phyloP scores from a whole-genome alignment of 768 basidiomycete species.

The Macrolepiota fuliginosa region DNA sequence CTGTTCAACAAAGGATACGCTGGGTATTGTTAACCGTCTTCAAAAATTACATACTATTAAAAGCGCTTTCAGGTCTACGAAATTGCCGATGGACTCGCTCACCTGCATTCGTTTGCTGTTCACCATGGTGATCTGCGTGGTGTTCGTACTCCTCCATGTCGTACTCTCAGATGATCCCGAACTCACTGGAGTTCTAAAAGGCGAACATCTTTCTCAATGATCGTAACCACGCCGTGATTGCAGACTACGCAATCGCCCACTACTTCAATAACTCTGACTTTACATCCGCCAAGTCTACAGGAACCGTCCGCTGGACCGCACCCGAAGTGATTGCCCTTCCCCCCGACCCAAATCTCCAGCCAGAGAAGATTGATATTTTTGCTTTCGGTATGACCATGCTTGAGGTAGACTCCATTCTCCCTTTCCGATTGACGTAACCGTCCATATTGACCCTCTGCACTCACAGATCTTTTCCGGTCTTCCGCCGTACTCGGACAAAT shows the following conservation, averaged over 20 bases:
- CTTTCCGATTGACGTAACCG: background rate
- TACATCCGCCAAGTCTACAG: constrained; percentile 22
- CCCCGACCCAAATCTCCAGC: constrained; percentile 13
- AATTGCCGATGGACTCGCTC: constrained; percentile 19
- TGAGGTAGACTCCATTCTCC: constrained; percentile 19
- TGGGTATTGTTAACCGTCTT: constrained; percentile 3
- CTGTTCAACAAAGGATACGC: background rate
- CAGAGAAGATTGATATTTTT: constrained; percentile 22
- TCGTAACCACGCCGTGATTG: constrained; percentile 20
- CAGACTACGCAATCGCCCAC: constrained; percentile 26
- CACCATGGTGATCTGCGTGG: constrained; percentile 27
- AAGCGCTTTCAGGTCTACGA: constrained; percentile 1
- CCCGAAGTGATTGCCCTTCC: constrained; percentile 28
- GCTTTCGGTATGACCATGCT: constrained; percentile 26
- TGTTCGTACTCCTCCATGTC: constrained; percentile 10
- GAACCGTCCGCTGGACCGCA: constrained; percentile 27
- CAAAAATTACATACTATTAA: background rate
- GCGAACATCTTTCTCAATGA: constrained; percentile 27
- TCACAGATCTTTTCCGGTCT: background rate
- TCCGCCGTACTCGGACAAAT: background rate
- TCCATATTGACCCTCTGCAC: no score
- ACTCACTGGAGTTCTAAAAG: constrained; percentile 12
- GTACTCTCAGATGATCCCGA: background rate
- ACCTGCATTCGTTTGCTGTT: constrained; percentile 21
- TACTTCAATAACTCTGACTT: constrained; percentile 21